Evolutionary conservation across 2,329 filamentous ascomycete genomes (phyloP), one percentile per base, ranked within the genome.

Genomic region (Teratosphaeria epicoccoides): DNA sequence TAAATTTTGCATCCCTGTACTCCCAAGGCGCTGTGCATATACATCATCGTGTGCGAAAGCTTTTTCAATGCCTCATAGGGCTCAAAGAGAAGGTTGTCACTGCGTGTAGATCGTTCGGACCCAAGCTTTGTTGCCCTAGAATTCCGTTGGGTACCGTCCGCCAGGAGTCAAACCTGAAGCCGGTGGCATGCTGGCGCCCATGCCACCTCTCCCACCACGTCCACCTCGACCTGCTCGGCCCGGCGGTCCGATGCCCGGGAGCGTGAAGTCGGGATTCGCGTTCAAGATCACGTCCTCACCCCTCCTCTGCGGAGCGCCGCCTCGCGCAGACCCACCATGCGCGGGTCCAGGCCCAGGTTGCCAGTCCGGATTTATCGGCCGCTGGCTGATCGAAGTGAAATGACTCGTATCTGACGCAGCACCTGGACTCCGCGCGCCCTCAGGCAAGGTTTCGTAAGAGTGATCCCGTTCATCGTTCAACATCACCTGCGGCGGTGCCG

Each of bases 331-430:
- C 56, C 56, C 37, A 5, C 48, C 55, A 17, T 52, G 48, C 49
- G 63, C 69, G 44, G 76, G 72, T 25, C 76, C 52, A 11, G 49
- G 73, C 2, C 79, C 81, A 56, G 69, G 70, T n/a, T 85, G 81
- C 90, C 91, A 96, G 54, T 84, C 83, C 6, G 90, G 91, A 67
- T 96, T 96, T 50, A 96, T 74, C 1, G 87, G 86, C 28, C 91
- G 80, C 69, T 96, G 89, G 0, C 85, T 91, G 45, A 97, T 85
- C 10, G 87, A 93, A 1, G 91, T 96, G 70, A 95, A 96, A 60
- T 85, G 87, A 45, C 84, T 91, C 23, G 81, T 79, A 63, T 95
- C 88, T 56, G 85, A 91, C 10, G 47, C 72, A 7, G 56, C 60
- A 20, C 54, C 59, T 2, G 87, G 89, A 61, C 83, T 91, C 61